Evolutionary conservation across 2,329 filamentous ascomycete genomes (phyloP), one percentile per base, ranked within the genome.

Genomic region (Trichophyton equinum): DNA sequence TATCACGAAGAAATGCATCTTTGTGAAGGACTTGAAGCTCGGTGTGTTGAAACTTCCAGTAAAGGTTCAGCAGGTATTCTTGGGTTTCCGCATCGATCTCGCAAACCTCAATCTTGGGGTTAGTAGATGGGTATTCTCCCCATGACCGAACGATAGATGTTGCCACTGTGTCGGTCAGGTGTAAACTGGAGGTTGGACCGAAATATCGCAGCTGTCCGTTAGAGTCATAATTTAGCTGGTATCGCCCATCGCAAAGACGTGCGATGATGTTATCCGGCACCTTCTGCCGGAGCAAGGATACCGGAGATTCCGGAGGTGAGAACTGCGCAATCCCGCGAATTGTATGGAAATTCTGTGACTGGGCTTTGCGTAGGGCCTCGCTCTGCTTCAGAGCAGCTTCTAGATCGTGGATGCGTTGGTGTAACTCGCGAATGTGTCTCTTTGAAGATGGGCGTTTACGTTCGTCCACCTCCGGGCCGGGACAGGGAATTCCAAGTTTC

Each of bases 361-460:
- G 44, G 15, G 59, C 22, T 38, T 36, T 51, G 27, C 42, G 42
- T 15, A 47, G 44, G 25, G 30, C 30, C 47, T 59, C 56, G 30
- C 60, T 62, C 33, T 57, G 42, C 27, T 63, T 58, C 9, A 65
- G 61, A 56, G 61, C 59, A 47, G 55, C 36, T 58, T 65, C 62
- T 3, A 65, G 59, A 13, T 65, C 53, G 38, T 56, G 44, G 36
- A 65, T 64, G 20, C 61, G 62, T 25, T 55, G 40, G 33, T 61
- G 58, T 33, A 65, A 58, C 20, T 65, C 59, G 38, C 61, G 60
- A 42, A 65, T 62, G 27, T 65, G 61, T 40, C 56, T 44, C 53
- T 65, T 65, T 40, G 63, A 65, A 1, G 60, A 60, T 9, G 63
- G 63, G n/a, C 62, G 61, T 47, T 62, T 62, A 11, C 60, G 57